Base-by-base conservation (phyloP, 768 basidiomycete species). In the Arthromyces matolae region DNA sequence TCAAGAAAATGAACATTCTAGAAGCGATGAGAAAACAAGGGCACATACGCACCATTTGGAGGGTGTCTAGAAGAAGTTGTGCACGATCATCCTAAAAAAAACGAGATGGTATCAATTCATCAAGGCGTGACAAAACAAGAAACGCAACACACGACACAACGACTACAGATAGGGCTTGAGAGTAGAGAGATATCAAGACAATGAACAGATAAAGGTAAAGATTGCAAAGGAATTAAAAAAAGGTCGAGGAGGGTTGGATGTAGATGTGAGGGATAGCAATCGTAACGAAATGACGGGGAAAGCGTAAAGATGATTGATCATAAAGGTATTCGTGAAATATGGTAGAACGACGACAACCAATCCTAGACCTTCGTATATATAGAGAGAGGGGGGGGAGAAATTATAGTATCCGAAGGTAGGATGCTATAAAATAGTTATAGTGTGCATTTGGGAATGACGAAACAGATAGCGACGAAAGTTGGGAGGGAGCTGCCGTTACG, bases 391-490 rank as follows among this genome's bases (percentile, higher is more conserved):
- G 49, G 42, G 29, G n/a, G n/a, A n/a, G n/a, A 27, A 43, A 39
- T 54, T 44, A 54, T 54, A 54, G 50, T 23, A 51, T 37, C 53
- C 49, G 22, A 8, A 19, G 20, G 8, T 36, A 52, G 45, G 50
- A 46, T 39, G 45, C 45, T 49, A 55, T 55, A 46, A 12, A 34
- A 45, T 54, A 50, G 45, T 50, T 45, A 45, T 41, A 40, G 36
- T 22, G 18, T 34, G n/a, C 33, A 36, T 19, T 46, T 23, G 16
- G 9, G 22, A 39, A 38, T 29, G 42, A 47, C 40, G 47, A 49
- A 54, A 51, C 53, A 37, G 39, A 54, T 51, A 54, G 53, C 53
- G 42, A 54, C 42, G 45, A 39, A 47, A 47, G 42, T 34, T 12
- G 43, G 43, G 32, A 47, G 50, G 42, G 47, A 48, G 47, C 35